Evolutionary conservation across 2,329 filamentous ascomycete genomes (phyloP).

Genomic region (Colletotrichum somersetense): DNA sequence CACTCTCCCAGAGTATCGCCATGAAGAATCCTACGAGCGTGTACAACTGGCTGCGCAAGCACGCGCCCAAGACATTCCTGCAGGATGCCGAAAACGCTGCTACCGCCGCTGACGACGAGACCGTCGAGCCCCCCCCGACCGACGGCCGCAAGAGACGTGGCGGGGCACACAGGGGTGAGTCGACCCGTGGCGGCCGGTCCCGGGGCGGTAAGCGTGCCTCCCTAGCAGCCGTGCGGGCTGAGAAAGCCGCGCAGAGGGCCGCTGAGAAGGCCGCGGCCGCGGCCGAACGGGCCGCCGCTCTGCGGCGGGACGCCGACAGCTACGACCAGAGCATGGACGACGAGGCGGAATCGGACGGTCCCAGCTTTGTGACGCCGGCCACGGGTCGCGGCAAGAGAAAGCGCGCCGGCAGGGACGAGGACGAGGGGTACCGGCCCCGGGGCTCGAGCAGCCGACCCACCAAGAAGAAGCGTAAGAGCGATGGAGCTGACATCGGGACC

Average conservation of each 20-base stretch:
- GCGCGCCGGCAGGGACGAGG: conserved; percentile 57
- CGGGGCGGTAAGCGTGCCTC: conserved; percentile 48
- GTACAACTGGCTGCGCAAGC: conserved; percentile 92
- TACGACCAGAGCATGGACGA: conserved; percentile 30
- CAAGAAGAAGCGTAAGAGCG: conserved; percentile 72
- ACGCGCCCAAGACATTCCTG: conserved; percentile 87
- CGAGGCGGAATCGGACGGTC: conserved; percentile 32
- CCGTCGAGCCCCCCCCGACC: conserved; percentile 47
- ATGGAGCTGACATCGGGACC: conserved; percentile 52
- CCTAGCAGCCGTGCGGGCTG: conserved; percentile 50
- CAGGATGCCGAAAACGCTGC: conserved; percentile 74
- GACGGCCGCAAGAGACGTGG: conserved; percentile 45
- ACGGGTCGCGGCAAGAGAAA: conserved; percentile 60
- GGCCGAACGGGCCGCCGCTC: conserved; percentile 49
- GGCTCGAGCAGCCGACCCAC: conserved; percentile 62
- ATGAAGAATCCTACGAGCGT: conserved; percentile 86
- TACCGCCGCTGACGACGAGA: conserved; percentile 54
- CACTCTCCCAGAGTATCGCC: conserved; percentile 53
- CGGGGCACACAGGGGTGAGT: conserved; percentile 35
- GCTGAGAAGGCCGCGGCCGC: conserved; percentile 47
- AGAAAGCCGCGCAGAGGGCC: conserved; percentile 54
- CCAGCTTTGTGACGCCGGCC: conserved; percentile 49
- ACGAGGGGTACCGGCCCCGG: conserved; percentile 72
- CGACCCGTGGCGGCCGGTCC: conserved; percentile 43
- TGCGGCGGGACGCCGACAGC: conserved; percentile 47